Evolutionary conservation across 1,284 basidiomycete species (phyloP), one percentile per base, ranked within the genome.

Genomic region (Tilletia setariae): DNA sequence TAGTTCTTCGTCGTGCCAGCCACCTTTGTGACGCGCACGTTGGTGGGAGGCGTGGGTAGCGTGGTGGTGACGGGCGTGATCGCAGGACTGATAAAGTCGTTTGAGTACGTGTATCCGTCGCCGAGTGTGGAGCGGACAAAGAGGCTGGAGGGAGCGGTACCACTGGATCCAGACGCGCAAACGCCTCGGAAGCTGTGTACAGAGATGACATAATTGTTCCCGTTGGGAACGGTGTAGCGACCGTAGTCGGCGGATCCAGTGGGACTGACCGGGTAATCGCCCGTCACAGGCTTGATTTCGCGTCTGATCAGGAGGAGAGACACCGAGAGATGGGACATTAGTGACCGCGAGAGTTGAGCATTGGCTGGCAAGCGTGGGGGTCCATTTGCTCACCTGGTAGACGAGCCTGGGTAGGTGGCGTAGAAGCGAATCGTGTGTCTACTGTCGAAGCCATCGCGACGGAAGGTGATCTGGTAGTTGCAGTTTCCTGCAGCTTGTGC

Each of bases 381-480:
- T n/a, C n/a, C n/a, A n/a, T n/a, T 30, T 2, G 35, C 56, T 32
- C 28, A 61, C 56, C 28, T 25, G 3, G 28, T 40, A 30, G 32
- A 61, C 7, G 56, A 61, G 56, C 56, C 56, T 7, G 56, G 28
- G 28, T 61, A 61, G 3, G 30, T 32, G 15, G 56, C 56, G n/a
- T 61, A 61, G 56, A 35, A 61, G 2, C 56, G 23, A 1, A 35
- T 25, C n/a, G 28, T 4, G 56, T 61, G 32, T 25, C 56, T 28
- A 40, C 16, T n/a, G 16, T 61, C 56, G n/a, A 61, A 40, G 13
- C 30, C 32, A 16, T 61, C 56, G 15, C 56, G 56, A 2, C 56
- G 56, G 56, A 61, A 61, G 28, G 56, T 61, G 30, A 61, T 16
- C 28, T 61, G 56, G 28, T 30, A 61, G n/a, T 61, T 40, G 56